Evolutionary conservation across 2,329 filamentous ascomycete species (phyloP), one percentile per base, ranked within the genome.

Genomic region (Botrytis pseudocinerea): DNA sequence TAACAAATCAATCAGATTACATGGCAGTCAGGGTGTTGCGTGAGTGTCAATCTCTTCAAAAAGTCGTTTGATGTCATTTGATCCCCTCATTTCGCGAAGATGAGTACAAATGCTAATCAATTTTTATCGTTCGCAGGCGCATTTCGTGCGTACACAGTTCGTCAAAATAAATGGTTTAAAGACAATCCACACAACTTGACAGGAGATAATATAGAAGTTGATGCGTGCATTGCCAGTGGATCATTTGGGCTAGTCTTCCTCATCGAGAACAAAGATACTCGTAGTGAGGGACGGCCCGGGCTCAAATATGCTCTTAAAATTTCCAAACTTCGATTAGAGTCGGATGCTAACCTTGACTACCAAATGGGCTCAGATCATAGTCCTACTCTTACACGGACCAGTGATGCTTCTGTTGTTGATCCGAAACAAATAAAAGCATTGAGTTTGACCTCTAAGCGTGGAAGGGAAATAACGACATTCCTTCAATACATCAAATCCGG

Each of bases 151-250:
- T 38, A 32, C 40, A 42, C 20, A 22, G 32, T 69, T 7, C 65
- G 65, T 42, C 65, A 69, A 57, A 69, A 69, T 18, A 69, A 69
- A 69, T 69, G 65, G 65, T 7, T 20, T 16, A n/a, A 51, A 12
- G 18, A 42, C 6, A 20, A 54, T 57, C 51, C 51, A 38, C 65
- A 69, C 48, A 42, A 69, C 12, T 57, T 69, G n/a, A 42, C 48
- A 16, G 65, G 25, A 12, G 65, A 69, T 3, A 69, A 69, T 42
- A 57, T 69, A 42, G 65, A 69, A 7, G 25, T 69, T 44, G n/a
- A 57, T 18, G 65, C 65, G 6, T 57, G 35, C 16, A 69, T 69
- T 69, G 48, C 65, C 35, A 69, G 40, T 32, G 65, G 65, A 20
- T 22, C 48, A 42, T 69, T 44, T 14, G 65, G 65, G 16, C 18